phyloP scores from a whole-genome alignment of 805 yeast genomes.

The Ogataea siamensis region DNA sequence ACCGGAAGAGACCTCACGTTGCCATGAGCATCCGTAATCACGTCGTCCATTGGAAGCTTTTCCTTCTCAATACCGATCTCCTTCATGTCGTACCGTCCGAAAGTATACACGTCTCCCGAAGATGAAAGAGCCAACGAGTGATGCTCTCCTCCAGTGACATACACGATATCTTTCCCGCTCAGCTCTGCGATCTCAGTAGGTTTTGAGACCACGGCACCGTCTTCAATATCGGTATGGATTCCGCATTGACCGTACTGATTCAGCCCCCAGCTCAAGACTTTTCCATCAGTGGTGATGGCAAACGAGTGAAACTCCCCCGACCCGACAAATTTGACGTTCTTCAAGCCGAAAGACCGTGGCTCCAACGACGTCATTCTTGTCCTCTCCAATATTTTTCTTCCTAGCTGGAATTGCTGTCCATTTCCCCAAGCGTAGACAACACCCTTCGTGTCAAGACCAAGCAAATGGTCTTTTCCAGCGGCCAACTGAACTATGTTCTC shows the following conservation, averaged over 20 bases:
- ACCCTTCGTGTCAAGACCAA: conserved; percentile 82
- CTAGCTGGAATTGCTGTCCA: conserved; percentile 91
- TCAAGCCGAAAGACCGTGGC: conserved; percentile 81
- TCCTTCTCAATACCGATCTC: conserved; percentile 78
- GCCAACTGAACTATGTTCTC: conserved; percentile 78
- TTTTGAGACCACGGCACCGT: conserved; percentile 73
- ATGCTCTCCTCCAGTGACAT: conserved; percentile 91
- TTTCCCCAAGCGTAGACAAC: conserved; percentile 96
- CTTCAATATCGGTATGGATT: conserved; percentile 69
- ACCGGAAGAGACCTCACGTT: conserved; percentile 81
- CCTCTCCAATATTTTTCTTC: conserved; percentile 79
- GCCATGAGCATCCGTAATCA: conserved; percentile 77
- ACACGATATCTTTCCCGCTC: conserved; percentile 52
- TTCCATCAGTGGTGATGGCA: conserved; percentile 74
- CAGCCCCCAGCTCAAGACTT: conserved; percentile 88
- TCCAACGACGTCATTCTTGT: conserved; percentile 69
- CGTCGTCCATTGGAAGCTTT: conserved; percentile 61
- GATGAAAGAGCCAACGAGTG: conserved; percentile 76
- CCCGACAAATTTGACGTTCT: conserved; percentile 74
- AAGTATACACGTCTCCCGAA: conserved; percentile 72
- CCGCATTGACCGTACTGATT: conserved; percentile 98
- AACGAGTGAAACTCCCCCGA: conserved; percentile 96
- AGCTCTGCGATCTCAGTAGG: conserved; percentile 76
- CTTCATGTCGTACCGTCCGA: conserved; percentile 93
- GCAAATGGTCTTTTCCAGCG: conserved; percentile 88